A percentile compares a stretch with the other conserved stretches of the same genome.
phyloP scores from a whole-genome alignment of 1,284 basidiomycete species.

The Phylloboletellus chloephorus region DNA sequence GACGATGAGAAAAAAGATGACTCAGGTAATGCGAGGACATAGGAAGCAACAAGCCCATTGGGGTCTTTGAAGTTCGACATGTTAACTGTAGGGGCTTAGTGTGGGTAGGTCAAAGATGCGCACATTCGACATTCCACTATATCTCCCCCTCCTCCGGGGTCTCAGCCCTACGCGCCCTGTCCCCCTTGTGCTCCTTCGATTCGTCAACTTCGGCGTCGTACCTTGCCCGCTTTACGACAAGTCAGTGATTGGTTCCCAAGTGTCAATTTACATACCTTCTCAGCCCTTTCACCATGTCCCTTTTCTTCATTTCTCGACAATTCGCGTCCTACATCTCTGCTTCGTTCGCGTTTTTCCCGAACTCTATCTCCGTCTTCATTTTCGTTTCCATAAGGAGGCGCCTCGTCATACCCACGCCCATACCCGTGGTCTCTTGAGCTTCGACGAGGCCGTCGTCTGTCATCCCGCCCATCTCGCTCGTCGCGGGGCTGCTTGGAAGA shows the following conservation, averaged over 20 bases:
- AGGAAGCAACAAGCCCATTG: background rate
- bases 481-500: conserved; percentile 40
- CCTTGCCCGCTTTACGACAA: conserved; percentile 42
- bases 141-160: conserved; percentile 83
- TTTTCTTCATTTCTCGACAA: conserved; percentile 30
- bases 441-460: conserved; percentile 34
- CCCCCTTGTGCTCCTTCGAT: conserved; percentile 37
- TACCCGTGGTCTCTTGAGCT: conserved; percentile 32
- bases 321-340: conserved; percentile 41
- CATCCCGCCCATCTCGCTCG: conserved; percentile 46
- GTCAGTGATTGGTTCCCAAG: conserved; percentile 7
- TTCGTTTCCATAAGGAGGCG: conserved; percentile 36
- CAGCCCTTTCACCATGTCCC: conserved; percentile 48
- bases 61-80: background rate
- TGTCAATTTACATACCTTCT: conserved; percentile 50
- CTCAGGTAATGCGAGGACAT: background rate
- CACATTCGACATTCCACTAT: conserved; percentile 30
- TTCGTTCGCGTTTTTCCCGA: conserved; percentile 49
- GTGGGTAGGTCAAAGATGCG: conserved; percentile 3
- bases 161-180: conserved; percentile 42
- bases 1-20: conserved; percentile 6
- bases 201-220: conserved; percentile 45
- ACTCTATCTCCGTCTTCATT: conserved; percentile 27
- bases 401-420: conserved; percentile 38
- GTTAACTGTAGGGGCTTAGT: conserved; percentile 2